phyloP scores from a whole-genome alignment of 352 stramenopile genomes.

The Aphanomyces cochlioides region DNA sequence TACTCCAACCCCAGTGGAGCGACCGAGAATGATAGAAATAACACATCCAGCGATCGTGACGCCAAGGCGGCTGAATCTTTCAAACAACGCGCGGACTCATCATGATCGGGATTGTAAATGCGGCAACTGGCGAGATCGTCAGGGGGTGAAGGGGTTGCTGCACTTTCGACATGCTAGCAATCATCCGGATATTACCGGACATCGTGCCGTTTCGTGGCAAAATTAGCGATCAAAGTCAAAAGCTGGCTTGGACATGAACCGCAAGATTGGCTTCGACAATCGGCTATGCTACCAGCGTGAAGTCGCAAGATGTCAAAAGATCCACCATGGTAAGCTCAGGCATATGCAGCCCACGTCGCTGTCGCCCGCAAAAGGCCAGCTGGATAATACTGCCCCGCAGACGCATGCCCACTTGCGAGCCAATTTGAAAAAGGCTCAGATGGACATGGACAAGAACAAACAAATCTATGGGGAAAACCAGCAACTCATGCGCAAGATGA shows the following conservation, averaged over 20 bases:
- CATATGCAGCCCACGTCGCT: constrained; percentile 52
- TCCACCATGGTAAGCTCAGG: constrained; percentile 67
- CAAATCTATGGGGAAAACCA: constrained; percentile 70
- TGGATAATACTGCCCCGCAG: constrained; percentile 56
- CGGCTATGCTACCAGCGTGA: constrained; percentile 78
- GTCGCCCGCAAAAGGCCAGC: constrained; percentile 53
- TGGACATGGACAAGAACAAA: constrained; percentile 55
- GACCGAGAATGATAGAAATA: too few species aligned
- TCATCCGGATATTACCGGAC: too few species aligned
- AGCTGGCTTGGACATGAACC: constrained; percentile 48
- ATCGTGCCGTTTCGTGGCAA: too few species aligned
- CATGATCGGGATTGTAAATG: too few species aligned
- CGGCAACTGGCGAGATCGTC: too few species aligned
- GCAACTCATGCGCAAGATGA: constrained; percentile 63
- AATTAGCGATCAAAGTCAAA: too few species aligned
- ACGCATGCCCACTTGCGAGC: constrained; percentile 43
- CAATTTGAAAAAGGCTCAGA: constrained; percentile 62
- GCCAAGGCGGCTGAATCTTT: too few species aligned
- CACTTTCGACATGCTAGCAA: too few species aligned
- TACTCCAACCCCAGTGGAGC: too few species aligned
- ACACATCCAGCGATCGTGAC: too few species aligned
- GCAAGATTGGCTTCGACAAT: constrained; percentile 72
- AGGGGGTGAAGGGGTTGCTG: too few species aligned
- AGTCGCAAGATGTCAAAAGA: constrained; percentile 51
- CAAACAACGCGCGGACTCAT: too few species aligned